These are phyloP conservation scores for Penicillium turbatum DNA, from an alignment of 495 filamentous ascomycete genomes.

Conservation along the genomic window DNA sequence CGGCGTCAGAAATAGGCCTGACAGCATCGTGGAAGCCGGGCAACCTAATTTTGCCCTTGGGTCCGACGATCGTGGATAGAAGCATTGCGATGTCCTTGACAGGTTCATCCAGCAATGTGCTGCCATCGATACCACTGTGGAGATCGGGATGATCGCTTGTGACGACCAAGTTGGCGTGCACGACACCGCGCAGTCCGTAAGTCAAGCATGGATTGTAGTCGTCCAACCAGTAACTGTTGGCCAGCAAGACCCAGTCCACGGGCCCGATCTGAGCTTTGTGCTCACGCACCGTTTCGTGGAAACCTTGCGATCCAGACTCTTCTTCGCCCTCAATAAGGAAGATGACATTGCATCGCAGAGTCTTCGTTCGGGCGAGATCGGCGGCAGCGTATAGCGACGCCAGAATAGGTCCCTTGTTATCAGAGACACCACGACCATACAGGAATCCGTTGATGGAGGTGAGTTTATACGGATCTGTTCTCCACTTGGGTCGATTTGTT, in stretches of 20 bases:
- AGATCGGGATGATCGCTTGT: conserved; percentile 83
- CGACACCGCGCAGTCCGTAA: conserved; percentile 89
- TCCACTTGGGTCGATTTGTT: conserved; percentile 71
- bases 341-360: conserved; percentile 76
- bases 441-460: conserved; percentile 85
- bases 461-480: conserved; percentile 78
- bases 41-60: conserved; percentile 53
- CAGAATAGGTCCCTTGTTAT: conserved; percentile 94
- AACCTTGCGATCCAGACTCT: conserved; percentile 88
- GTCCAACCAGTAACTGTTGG: conserved; percentile 98
- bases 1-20: conserved; percentile 65
- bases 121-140: conserved; percentile 94
- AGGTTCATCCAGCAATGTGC: conserved; percentile 79
- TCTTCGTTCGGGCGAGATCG: conserved; percentile 73
- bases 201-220: conserved; percentile 93
- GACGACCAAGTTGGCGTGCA: conserved; percentile 85
- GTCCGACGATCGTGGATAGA: conserved; percentile 70
- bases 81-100: conserved; percentile 84
- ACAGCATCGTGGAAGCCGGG: conserved; percentile 83
- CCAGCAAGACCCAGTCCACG: conserved; percentile 88
- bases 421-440: conserved; percentile 93
- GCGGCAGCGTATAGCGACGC: conserved; percentile 90
- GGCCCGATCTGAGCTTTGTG: conserved; percentile 83
- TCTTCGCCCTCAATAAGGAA: conserved; percentile 97
- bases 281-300: conserved; percentile 69